These are phyloP conservation scores for Jamesozyma piceae DNA, from an alignment of 805 yeast genomes.

Conservation along the genomic window DNA sequence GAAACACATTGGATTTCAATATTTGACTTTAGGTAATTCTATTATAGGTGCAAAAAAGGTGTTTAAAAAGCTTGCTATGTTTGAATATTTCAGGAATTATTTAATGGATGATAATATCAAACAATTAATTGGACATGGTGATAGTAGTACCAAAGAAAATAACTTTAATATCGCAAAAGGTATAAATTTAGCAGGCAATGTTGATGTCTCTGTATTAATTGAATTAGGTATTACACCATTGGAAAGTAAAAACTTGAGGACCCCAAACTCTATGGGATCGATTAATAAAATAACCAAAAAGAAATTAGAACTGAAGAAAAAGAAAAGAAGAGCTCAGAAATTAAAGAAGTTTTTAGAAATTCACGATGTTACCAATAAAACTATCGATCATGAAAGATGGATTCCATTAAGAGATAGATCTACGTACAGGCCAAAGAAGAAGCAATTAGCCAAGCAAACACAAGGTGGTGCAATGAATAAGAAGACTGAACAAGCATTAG, in stretches of 20 bases:
- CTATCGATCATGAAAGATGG: slow-evolving; percentile 77
- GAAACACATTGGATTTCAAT: slow-evolving; percentile 25
- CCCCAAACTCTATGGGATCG: slow-evolving; percentile 8
- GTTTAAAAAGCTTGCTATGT: slow-evolving; percentile 8
- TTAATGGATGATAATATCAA: slow-evolving; percentile 1
- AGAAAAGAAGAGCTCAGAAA: slow-evolving; percentile 16
- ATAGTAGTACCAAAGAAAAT: slow-evolving; percentile 2
- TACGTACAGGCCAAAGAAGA: slow-evolving; percentile 68
- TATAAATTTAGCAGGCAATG: slow-evolving; percentile 10
- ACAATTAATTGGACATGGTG: slow-evolving; percentile 6
- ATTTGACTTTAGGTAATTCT: slow-evolving; percentile 14
- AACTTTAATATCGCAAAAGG: slow-evolving; percentile 13
- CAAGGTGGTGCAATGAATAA: slow-evolving; percentile 54
- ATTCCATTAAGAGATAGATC: slow-evolving; percentile 79
- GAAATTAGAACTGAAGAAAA: slow-evolving; percentile 21
- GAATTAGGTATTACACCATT: slow-evolving; percentile 15
- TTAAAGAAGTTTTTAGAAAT: slow-evolving; percentile 15
- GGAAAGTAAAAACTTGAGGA: slow-evolving; percentile 7
- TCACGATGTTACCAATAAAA: slow-evolving; percentile 19
- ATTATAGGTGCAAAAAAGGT: slow-evolving; percentile 11
- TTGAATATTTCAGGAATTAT: background rate
- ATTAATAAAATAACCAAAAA: slow-evolving; percentile 20
- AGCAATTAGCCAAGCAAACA: slow-evolving; percentile 40
- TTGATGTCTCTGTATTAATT: slow-evolving; percentile 20
- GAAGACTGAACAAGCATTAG: slow-evolving; percentile 26